A percentile compares a stretch with the other conserved stretches of the same genome.
phyloP scores from a whole-genome alignment of 2,329 filamentous ascomycete genomes.

The Colletotrichum navitas region DNA sequence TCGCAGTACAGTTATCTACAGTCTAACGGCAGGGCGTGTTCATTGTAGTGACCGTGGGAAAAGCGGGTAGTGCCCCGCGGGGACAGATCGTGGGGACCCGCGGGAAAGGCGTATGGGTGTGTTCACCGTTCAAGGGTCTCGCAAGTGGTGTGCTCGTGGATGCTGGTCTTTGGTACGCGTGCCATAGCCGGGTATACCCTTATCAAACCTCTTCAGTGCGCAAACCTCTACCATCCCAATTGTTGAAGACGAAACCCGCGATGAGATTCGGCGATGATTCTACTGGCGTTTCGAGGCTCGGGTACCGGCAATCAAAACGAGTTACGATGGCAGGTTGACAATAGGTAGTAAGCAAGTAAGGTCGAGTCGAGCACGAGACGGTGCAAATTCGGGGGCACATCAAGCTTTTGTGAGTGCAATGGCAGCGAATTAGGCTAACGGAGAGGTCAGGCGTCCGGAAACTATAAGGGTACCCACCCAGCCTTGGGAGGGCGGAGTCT shows the following conservation, averaged over 20 bases:
- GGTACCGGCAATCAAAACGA: not conserved
- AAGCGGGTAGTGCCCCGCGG: not conserved
- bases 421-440: not conserved
- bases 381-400: not conserved
- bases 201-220: not conserved
- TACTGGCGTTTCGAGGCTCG: not conserved
- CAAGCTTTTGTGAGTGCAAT: not conserved
- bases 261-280: not conserved
- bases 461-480: not conserved
- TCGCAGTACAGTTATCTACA: not conserved
- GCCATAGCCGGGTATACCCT: constrained; percentile 16
- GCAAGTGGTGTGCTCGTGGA: constrained; percentile 4
- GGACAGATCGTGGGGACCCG: not conserved
- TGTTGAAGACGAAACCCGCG: not conserved
- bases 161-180: not conserved
- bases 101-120: not conserved
- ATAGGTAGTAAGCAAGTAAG: not conserved
- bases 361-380: not conserved
- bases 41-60: not conserved
- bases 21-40: not conserved
- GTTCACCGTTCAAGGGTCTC: constrained; percentile 3
- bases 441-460: not conserved
- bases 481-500: not conserved
- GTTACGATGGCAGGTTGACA: not conserved
- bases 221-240: constrained; percentile 10